Evolutionary conservation across 2,329 filamentous ascomycete genomes (phyloP), one percentile per base, ranked within the genome.

Genomic region (Epichloe typhina): DNA sequence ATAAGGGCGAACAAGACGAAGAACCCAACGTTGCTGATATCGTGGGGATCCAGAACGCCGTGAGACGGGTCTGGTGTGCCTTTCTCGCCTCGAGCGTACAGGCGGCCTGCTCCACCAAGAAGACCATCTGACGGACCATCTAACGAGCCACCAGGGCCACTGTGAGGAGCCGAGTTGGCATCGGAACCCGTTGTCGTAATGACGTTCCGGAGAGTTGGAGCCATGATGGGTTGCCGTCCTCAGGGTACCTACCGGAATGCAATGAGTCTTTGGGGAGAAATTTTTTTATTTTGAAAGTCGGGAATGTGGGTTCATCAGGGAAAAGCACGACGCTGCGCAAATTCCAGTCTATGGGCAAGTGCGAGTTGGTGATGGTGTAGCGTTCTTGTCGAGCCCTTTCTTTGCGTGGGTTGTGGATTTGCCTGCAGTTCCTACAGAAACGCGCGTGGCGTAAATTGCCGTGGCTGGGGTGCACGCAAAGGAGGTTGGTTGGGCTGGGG

Each of bases 1-100:
- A 97, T 80, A 17, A 96, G 66, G 11, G 86, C 91, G 64, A 97
- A 95, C 1, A 97, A 72, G 0, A 84, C 83, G 63, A 97, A 86
- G 59, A 95, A 81, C 52, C 82, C 86, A 19, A 75, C 77, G 62
- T 84, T 83, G 68, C 76, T 80, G 66, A 82, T 79, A 52, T 75
- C 59, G 39, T 73, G 65, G 1, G 78, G 77, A 52, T 72, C 67
- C n/a, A 79, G 71, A 12, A 74, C 69, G 51, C 79, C 80, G 3
- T 56, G 52, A 9, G 63, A 61, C 0, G 76, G 71, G 56, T 78
- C 62, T 1, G 62, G 52, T 2, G 65, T 59, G 19, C 61, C 57
- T 23, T 61, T 57, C 19, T 56, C 39, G 13, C 59, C 53, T 21
- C 60, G 57, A 4, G 67, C 56, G 6, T 77, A 65, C n/a, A 73